phyloP scores from a whole-genome alignment of 2,329 filamentous ascomycete genomes.

The Verticillium isaacii region DNA sequence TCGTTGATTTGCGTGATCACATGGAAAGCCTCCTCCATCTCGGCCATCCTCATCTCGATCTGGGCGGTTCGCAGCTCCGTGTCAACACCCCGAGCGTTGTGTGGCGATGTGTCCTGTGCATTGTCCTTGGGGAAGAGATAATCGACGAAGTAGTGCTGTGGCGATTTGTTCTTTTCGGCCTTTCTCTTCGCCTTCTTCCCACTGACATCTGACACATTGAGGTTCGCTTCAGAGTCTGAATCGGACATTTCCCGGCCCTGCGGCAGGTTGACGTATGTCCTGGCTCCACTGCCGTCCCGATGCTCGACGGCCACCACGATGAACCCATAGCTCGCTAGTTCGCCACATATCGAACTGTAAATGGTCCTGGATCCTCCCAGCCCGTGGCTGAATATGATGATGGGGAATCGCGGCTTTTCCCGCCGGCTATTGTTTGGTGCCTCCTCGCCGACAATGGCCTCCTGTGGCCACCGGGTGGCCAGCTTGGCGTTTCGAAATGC shows the following conservation, averaged over 20 bases:
- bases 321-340: slow-evolving; percentile 63
- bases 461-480: slow-evolving; percentile 48
- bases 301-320: slow-evolving; percentile 62
- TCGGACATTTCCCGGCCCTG: slow-evolving; percentile 28
- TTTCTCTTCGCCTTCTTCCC: slow-evolving; percentile 29
- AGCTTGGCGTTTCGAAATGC: slow-evolving; percentile 57
- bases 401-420: slow-evolving; percentile 47
- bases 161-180: slow-evolving; percentile 11
- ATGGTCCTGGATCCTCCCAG: slow-evolving; percentile 59
- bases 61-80: slow-evolving; percentile 54
- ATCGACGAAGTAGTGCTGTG: slow-evolving; percentile 45
- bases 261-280: slow-evolving; percentile 55
- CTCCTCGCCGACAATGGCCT: slow-evolving; percentile 21
- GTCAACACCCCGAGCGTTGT: slow-evolving; percentile 57
- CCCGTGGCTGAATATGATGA: slow-evolving; percentile 64
- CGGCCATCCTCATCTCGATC: slow-evolving; percentile 57
- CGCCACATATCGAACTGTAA: slow-evolving; percentile 59
- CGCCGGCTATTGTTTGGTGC: slow-evolving; percentile 9
- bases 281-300: slow-evolving; percentile 57
- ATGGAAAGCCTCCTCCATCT: slow-evolving; percentile 59
- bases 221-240: slow-evolving; percentile 20
- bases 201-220: slow-evolving; percentile 18
- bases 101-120: slow-evolving; percentile 42
- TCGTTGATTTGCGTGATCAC: slow-evolving; percentile 50
- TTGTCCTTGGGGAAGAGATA: slow-evolving; percentile 60